A percentile compares a stretch with the other conserved stretches of the same genome.
phyloP scores from a whole-genome alignment of 768 basidiomycete genomes.

The Dentipellis fragilis region DNA sequence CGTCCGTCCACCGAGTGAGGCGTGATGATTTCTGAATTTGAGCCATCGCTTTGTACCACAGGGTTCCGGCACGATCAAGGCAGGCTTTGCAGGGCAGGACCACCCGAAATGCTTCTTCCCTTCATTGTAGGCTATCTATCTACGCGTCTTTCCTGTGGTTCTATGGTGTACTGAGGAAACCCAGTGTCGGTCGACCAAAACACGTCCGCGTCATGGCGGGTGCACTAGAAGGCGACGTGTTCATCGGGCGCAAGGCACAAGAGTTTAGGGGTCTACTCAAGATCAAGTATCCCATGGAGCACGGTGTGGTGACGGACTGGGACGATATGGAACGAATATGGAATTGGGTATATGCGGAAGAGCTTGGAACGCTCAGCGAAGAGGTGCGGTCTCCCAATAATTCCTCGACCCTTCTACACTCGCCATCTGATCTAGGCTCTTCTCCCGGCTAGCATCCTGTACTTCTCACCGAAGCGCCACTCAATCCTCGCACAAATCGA shows the following conservation, averaged over 20 bases:
- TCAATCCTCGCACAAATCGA: conserved; percentile 93
- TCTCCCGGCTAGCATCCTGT: conserved; percentile 75
- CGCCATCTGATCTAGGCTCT: conserved; percentile 7
- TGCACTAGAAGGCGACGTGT: conserved; percentile 90
- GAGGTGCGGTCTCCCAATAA: conserved; percentile 50
- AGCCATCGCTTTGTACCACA: conserved; percentile 22
- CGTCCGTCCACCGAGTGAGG: conserved; percentile 15
- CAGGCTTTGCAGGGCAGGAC: conserved; percentile 97
- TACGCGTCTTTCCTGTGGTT: conserved; percentile 18
- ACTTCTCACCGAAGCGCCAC: conserved; percentile 90
- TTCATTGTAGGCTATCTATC: conserved; percentile 75
- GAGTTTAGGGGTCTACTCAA: conserved; percentile 92
- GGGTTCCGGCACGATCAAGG: conserved; percentile 98
- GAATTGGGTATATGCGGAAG: conserved; percentile 96
- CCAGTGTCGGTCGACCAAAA: conserved; percentile 91
- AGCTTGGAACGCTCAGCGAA: conserved; percentile 90
- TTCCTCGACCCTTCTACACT: neutral
- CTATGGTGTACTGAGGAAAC: neutral
- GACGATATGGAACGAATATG: conserved; percentile 99
- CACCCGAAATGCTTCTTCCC: conserved; percentile 99
- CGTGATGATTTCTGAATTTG: conserved; percentile 5
- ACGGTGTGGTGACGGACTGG: conserved; percentile 99
- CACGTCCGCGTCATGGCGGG: conserved; percentile 98
- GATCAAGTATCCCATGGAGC: conserved; percentile 99
- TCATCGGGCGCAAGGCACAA: conserved; percentile 92